phyloP scores from a whole-genome alignment of 306 rosid species.

The Casuarina equisetifolia region DNA sequence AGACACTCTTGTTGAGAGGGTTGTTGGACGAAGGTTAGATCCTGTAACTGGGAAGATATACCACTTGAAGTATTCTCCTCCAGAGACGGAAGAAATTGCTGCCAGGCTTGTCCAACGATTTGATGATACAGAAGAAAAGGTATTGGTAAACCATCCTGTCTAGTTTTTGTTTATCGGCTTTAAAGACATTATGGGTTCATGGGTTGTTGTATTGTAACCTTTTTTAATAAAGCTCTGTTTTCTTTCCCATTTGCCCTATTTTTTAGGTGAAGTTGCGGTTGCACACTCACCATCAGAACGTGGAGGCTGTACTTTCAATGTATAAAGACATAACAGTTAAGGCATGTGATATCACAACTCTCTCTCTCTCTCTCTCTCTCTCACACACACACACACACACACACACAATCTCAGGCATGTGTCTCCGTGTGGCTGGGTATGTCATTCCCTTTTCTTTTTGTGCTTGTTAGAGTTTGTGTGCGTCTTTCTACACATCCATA shows the following conservation, averaged over 20 bases:
- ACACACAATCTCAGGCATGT: no score
- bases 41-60: constrained; percentile 90
- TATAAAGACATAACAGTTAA: constrained; percentile 58
- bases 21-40: constrained; percentile 88
- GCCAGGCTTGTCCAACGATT: constrained; percentile 91
- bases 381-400: no score
- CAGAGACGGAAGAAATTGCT: constrained; percentile 76
- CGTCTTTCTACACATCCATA: not conserved
- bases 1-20: constrained; percentile 86
- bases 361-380: not conserved
- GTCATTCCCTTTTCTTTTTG: not conserved
- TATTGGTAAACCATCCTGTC: constrained; percentile 17
- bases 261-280: constrained; percentile 78
- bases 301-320: constrained; percentile 82
- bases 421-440: no score
- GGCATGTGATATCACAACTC: constrained; percentile 39
- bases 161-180: constrained; percentile 10
- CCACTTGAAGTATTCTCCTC: constrained; percentile 90
- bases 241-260: constrained; percentile 27
- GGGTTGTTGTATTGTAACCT: not conserved
- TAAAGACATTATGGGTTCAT: not conserved
- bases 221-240: not conserved
- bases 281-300: constrained; percentile 86
- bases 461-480: not conserved
- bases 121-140: constrained; percentile 95